Evolutionary conservation across 2,329 filamentous ascomycete genomes (phyloP).

Genomic region (Beauveria scarabaeidicola): DNA sequence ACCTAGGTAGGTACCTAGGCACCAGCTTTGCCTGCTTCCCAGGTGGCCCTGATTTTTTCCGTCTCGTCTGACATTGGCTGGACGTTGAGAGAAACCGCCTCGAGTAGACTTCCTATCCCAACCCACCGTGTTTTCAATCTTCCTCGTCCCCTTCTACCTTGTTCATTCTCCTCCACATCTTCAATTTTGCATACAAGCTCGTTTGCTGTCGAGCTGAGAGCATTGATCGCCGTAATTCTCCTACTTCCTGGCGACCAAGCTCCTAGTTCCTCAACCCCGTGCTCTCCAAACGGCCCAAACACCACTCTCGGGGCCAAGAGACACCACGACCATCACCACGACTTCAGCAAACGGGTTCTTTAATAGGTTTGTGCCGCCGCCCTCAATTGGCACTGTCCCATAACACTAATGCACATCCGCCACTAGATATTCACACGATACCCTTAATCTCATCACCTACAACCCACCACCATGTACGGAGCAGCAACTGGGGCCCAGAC

Average conservation of each 20-base stretch:
- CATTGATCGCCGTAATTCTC: constrained; percentile 8
- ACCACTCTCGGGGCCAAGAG: neutral
- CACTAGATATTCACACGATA: constrained; percentile 32
- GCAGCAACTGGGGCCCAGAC: constrained; percentile 78
- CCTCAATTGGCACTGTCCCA: neutral
- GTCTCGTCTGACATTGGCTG: constrained; percentile 7
- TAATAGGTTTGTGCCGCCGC: constrained; percentile 22
- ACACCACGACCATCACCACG: neutral
- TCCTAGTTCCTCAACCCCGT: constrained; percentile 2
- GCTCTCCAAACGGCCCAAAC: neutral
- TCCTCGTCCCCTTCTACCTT: constrained; percentile 5
- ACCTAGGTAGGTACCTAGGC: neutral
- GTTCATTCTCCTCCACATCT: constrained; percentile 7
- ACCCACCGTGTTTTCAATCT: constrained; percentile 5
- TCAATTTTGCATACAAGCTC: constrained; percentile 11
- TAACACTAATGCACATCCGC: neutral
- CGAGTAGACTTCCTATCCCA: constrained; percentile 9
- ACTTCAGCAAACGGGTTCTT: constrained; percentile 18
- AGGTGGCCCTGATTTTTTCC: constrained; percentile 5
- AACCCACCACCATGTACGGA: constrained; percentile 65
- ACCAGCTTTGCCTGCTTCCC: neutral
- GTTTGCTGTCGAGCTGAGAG: constrained; percentile 6
- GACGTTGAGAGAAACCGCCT: constrained; percentile 8
- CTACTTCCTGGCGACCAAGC: constrained; percentile 1
- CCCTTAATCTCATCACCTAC: constrained; percentile 21